These are phyloP conservation scores for Paraphaeosphaeria minitans DNA, from an alignment of 2,329 filamentous ascomycete species.

Conservation along the genomic window DNA sequence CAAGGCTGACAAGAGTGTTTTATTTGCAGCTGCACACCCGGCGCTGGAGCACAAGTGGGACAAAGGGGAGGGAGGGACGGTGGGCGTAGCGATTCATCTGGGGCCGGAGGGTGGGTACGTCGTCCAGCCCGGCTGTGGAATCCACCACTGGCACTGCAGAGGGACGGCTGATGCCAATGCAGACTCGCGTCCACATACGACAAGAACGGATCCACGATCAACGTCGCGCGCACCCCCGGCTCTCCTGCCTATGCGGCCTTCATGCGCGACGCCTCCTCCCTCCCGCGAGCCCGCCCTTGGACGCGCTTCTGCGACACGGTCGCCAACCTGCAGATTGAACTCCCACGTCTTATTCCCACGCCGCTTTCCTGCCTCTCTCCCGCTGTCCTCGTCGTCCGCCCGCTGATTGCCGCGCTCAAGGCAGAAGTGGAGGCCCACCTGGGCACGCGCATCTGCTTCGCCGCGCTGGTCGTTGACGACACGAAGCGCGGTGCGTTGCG, in stretches of 20 bases:
- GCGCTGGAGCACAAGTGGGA: too few species aligned
- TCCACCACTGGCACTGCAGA: too few species aligned
- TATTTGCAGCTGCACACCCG: neutral
- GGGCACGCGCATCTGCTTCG: neutral
- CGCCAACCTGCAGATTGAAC: neutral
- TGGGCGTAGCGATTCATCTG: neutral
- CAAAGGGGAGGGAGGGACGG: too few species aligned
- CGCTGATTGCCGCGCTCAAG: neutral
- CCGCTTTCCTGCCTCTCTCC: neutral
- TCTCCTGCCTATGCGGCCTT: conserved; percentile 15
- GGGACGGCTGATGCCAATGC: neutral
- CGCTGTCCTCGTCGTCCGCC: neutral
- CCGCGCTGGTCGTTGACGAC: neutral
- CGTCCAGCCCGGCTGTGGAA: neutral
- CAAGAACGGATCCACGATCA: conserved; percentile 12
- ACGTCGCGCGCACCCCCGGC: conserved; percentile 14
- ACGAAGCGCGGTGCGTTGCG: neutral
- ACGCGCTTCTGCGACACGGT: neutral
- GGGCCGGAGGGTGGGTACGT: neutral
- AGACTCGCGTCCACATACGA: conserved; percentile 1
- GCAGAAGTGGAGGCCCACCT: neutral
- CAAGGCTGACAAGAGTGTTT: neutral
- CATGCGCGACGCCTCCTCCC: conserved; percentile 1
- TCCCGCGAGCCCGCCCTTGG: neutral
- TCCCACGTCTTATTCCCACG: neutral